phyloP scores from a whole-genome alignment of 2,329 filamentous ascomycete genomes.

The Myriosclerotinia scirpicola region DNA sequence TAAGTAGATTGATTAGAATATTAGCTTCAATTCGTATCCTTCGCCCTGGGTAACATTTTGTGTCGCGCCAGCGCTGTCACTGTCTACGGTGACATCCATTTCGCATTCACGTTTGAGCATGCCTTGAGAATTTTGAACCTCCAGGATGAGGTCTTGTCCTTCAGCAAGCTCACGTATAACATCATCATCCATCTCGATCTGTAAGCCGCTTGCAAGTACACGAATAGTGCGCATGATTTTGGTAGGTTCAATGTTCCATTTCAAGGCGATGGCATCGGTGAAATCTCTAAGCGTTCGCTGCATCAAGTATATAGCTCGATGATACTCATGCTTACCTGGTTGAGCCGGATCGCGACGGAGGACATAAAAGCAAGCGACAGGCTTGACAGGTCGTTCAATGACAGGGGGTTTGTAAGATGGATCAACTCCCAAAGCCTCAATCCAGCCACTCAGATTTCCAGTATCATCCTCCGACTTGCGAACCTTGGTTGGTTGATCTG shows the following conservation, averaged over 20 bases:
- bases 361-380: constrained; percentile 87
- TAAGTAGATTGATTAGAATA: constrained; percentile 38
- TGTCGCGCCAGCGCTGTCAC: constrained; percentile 32
- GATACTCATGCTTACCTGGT: constrained; percentile 54
- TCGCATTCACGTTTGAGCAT: constrained; percentile 59
- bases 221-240: constrained; percentile 71
- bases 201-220: constrained; percentile 70
- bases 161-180: constrained; percentile 80
- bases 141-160: constrained; percentile 83
- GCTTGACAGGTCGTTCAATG: constrained; percentile 65
- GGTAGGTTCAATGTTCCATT: constrained; percentile 76
- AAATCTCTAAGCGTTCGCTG: constrained; percentile 76
- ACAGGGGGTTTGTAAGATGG: constrained; percentile 75
- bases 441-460: constrained; percentile 74
- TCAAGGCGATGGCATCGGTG: constrained; percentile 68
- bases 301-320: constrained; percentile 83
- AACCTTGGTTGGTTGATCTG: constrained; percentile 56
- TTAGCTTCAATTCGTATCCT: constrained; percentile 41
- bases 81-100: constrained; percentile 50
- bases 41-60: constrained; percentile 35
- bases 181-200: constrained; percentile 88
- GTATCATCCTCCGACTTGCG: constrained; percentile 58
- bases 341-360: constrained; percentile 54
- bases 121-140: constrained; percentile 34
- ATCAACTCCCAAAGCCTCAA: constrained; percentile 91